Base-by-base conservation (phyloP, 768 basidiomycete genomes). In the Kwoniella botswanensis region DNA sequence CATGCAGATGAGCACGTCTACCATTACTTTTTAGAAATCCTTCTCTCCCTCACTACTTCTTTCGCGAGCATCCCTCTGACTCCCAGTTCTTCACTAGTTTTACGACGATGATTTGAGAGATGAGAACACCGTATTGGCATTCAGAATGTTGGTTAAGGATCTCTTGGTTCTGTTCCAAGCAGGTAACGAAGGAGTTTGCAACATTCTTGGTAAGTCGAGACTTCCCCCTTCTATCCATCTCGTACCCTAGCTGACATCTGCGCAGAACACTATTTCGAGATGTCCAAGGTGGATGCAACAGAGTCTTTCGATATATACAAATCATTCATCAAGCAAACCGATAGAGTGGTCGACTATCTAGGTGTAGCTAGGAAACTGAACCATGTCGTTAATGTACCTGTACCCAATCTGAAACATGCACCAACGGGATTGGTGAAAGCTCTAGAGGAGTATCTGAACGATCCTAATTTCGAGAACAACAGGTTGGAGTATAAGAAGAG, bases 401-500 rank as follows among this genome's bases (percentile, higher is more conserved):
- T 99, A 58, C 97, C 97, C 1, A 95, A 93, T 80, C 83, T 98
- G 74, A 93, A 93, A 84, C 95, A 97, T 85, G 86, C 97, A 0
- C 97, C 97, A 5, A 91, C 97, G 12, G 94, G 93, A 0, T 86
- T 99, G n/a, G 96, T 92, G 6, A 90, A 90, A 44, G 90, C 97
- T 21, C 87, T 99, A 41, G 92, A 98, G 81, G 96, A 98, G 79
- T 99, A 98, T 81, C 87, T 99, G 62, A 90, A 93, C 67, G 97
- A 99, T 83, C 92, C 95, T 24, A 94, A 94, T 79, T 99, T 99
- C 76, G 97, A 98, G 83, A 90, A 93, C 84, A 98, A 98, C 83
- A 86, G 96, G 71, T 85, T 91, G 10, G 97, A 98, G 79, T 98
- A 99, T 85, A 94, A 88, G 84, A 86, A 90, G 24, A 93, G 90